phyloP scores from a whole-genome alignment of 2,329 filamentous ascomycete species.

The Alternaria brassicae region DNA sequence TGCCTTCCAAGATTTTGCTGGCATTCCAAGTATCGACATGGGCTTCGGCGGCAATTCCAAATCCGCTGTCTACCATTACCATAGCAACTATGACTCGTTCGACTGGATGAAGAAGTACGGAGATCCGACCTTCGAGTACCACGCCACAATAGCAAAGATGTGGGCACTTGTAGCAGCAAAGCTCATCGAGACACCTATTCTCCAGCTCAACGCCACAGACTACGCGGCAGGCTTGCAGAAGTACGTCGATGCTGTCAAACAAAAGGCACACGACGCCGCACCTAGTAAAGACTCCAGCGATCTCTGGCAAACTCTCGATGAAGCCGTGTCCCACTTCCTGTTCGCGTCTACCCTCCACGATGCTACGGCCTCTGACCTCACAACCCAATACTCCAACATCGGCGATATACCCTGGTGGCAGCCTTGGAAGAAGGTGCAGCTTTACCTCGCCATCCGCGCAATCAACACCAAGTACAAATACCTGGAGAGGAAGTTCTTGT shows the following conservation, averaged over 20 bases:
- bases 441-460: slow-evolving; percentile 68
- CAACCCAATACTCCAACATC: slow-evolving; percentile 54
- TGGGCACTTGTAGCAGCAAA: slow-evolving; percentile 56
- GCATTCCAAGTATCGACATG: slow-evolving; percentile 58
- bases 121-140: slow-evolving; percentile 68
- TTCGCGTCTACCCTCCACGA: slow-evolving; percentile 61
- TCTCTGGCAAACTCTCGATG: slow-evolving; percentile 57
- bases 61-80: slow-evolving; percentile 73
- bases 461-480: slow-evolving; percentile 84
- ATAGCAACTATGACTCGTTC: slow-evolving; percentile 84
- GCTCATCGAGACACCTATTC: slow-evolving; percentile 56
- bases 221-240: slow-evolving; percentile 53
- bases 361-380: slow-evolving; percentile 56
- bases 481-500: slow-evolving; percentile 81
- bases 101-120: slow-evolving; percentile 84
- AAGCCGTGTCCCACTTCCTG: slow-evolving; percentile 58
- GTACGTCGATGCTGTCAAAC: slow-evolving; percentile 54
- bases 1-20: slow-evolving; percentile 61
- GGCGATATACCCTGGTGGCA: slow-evolving; percentile 78
- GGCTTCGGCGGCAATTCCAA: slow-evolving; percentile 51
- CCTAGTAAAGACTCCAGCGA: slow-evolving; percentile 32
- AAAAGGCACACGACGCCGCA: slow-evolving; percentile 32
- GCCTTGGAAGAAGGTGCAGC: slow-evolving; percentile 70
- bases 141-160: slow-evolving; percentile 58
- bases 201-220: slow-evolving; percentile 57